phyloP scores from a whole-genome alignment of 306 rosid genomes.

The Begonia masoniana region DNA sequence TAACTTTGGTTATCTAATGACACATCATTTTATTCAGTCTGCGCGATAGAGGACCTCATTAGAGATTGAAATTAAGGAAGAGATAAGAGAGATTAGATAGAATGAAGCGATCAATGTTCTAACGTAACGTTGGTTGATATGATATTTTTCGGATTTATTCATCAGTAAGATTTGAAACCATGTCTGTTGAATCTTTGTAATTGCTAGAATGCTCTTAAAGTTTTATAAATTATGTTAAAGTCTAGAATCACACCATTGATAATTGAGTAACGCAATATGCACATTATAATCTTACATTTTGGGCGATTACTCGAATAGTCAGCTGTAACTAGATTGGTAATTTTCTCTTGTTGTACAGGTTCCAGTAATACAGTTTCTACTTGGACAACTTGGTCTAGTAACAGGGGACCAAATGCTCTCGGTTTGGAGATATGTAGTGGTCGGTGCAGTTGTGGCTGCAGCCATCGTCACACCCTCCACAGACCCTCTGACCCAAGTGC shows the following conservation, averaged over 20 bases:
- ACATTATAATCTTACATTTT: too few species aligned
- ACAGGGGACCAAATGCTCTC: constrained; percentile 92
- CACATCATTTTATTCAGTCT: too few species aligned
- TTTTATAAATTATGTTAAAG: too few species aligned
- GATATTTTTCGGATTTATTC: too few species aligned
- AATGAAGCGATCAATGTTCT: too few species aligned
- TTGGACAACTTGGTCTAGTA: constrained; percentile 80
- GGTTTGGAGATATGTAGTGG: constrained; percentile 92
- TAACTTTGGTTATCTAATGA: background rate
- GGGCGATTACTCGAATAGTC: too few species aligned
- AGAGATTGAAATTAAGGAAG: background rate
- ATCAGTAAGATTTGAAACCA: too few species aligned
- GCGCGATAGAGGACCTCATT: too few species aligned
- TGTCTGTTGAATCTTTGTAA: too few species aligned
- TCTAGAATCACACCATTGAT: background rate
- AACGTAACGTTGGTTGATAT: too few species aligned
- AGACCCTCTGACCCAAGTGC: constrained; percentile 79
- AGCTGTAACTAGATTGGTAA: background rate
- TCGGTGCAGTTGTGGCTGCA: constrained; percentile 86
- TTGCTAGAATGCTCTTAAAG: too few species aligned
- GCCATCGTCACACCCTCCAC: constrained; percentile 86
- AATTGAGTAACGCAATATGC: background rate
- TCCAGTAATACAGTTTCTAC: constrained; percentile 69
- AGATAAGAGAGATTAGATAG: background rate
- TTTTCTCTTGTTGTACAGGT: constrained; percentile 36